phyloP scores from a whole-genome alignment of 192 early-diverging fungal genomes.

The Backusella mclennaniae region DNA sequence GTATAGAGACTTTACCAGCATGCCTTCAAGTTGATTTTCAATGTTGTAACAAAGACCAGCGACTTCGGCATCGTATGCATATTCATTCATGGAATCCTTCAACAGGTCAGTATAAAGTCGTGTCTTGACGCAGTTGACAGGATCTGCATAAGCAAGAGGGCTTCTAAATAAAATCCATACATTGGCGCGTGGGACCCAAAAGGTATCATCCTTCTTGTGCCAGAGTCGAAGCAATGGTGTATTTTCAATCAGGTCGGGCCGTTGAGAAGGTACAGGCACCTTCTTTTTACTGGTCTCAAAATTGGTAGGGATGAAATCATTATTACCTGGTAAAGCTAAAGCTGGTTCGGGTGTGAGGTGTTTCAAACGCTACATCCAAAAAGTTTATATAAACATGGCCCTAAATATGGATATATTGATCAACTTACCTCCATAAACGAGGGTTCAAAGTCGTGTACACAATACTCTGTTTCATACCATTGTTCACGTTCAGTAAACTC shows the following conservation, averaged over 20 bases:
- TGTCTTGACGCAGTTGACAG: slow-evolving; percentile 61
- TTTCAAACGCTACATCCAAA: slow-evolving; percentile 27
- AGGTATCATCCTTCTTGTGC: slow-evolving; percentile 94
- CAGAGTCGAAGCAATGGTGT: slow-evolving; percentile 67
- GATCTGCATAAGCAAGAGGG: slow-evolving; percentile 68
- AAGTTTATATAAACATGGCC: not conserved
- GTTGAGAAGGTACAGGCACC: slow-evolving; percentile 12
- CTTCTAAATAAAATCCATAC: slow-evolving; percentile 67
- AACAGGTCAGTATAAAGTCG: slow-evolving; percentile 74
- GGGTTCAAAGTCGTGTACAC: slow-evolving; percentile 55
- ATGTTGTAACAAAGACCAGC: slow-evolving; percentile 80
- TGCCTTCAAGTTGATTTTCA: slow-evolving; percentile 64
- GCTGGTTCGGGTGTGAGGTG: slow-evolving; percentile 42
- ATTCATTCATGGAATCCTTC: slow-evolving; percentile 80
- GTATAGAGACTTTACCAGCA: slow-evolving; percentile 34
- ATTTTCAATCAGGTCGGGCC: slow-evolving; percentile 61
- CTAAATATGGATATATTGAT: not conserved
- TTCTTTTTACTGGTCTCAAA: slow-evolving; percentile 56
- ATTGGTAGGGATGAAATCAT: slow-evolving; percentile 83
- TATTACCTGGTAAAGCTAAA: slow-evolving; percentile 65
- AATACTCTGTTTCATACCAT: slow-evolving; percentile 84
- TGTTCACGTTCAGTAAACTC: slow-evolving; percentile 57
- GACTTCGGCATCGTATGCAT: slow-evolving; percentile 84
- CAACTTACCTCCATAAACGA: slow-evolving; percentile 46
- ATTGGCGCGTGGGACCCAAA: slow-evolving; percentile 85